Percentiles rank a stretch among this genome's conserved stretches.
Conservation (phyloP, 257 asterid species). For the Lithospermum erythrorhizon region DNA sequence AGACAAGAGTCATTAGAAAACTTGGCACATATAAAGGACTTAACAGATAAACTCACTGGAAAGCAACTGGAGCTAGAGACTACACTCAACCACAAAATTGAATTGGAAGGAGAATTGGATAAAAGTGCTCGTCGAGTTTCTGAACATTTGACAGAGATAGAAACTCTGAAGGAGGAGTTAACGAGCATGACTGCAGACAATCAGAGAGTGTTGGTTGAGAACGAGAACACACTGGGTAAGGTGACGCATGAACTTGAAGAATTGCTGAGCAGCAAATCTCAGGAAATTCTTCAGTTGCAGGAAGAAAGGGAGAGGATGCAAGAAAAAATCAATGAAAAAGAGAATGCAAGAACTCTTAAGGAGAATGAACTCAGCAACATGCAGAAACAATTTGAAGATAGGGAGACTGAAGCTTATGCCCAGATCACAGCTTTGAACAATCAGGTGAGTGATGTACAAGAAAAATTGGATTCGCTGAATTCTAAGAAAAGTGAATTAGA, state of each 20-base stretch:
- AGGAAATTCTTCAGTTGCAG: slow-evolving; percentile 26
- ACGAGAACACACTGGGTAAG: too few relatives aligned
- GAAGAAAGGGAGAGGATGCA: slow-evolving; percentile 21
- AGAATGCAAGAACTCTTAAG: slow-evolving; percentile 9
- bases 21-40: slow-evolving; percentile 12
- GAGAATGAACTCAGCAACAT: slow-evolving; percentile 25
- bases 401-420: slow-evolving; percentile 33
- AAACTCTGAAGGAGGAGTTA: too few relatives aligned
- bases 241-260: not conserved
- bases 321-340: slow-evolving; percentile 23
- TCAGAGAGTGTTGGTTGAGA: too few relatives aligned
- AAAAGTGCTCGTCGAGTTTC: too few relatives aligned
- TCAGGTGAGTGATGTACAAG: slow-evolving; percentile 31
- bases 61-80: too few relatives aligned
- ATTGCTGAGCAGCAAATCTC: slow-evolving; percentile 10
- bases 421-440: slow-evolving; percentile 23
- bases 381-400: slow-evolving; percentile 29
- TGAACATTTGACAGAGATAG: too few relatives aligned
- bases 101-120: too few relatives aligned
- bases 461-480: slow-evolving; percentile 34
- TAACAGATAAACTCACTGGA: too few relatives aligned
- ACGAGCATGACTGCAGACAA: too few relatives aligned
- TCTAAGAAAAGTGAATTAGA: slow-evolving; percentile 42
- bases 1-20: slow-evolving; percentile 35
- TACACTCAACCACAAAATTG: too few relatives aligned